These are phyloP conservation scores for Iberis pinnata DNA, from an alignment of 345 rosid species.

Conservation along the genomic window DNA sequence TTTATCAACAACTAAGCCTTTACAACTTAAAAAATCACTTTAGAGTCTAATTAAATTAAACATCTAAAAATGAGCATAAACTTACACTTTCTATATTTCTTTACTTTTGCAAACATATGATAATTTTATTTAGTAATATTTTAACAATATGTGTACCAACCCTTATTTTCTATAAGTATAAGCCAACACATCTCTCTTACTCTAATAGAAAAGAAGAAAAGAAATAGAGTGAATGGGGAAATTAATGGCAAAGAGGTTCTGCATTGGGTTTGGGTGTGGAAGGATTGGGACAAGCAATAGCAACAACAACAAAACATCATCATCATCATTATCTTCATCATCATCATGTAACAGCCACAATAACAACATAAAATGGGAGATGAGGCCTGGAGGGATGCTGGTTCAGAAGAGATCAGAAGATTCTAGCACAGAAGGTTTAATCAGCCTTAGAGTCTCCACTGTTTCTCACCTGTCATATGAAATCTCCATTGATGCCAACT, in stretches of 20 bases:
- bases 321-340: slow-evolving; percentile 18
- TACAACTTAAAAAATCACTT: too few species aligned
- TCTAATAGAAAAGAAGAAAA: slow-evolving; percentile 4
- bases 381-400: slow-evolving; percentile 92
- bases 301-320: slow-evolving; percentile 26
- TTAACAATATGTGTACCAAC: slow-evolving; percentile 11
- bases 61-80: too few species aligned
- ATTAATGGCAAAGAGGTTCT: slow-evolving; percentile 65
- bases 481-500: slow-evolving; percentile 69
- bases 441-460: slow-evolving; percentile 57
- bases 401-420: slow-evolving; percentile 71
- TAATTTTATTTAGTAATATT: background rate
- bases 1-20: too few species aligned
- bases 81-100: too few species aligned
- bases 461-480: slow-evolving; percentile 59
- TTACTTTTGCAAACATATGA: background rate
- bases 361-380: slow-evolving; percentile 76
- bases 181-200: slow-evolving; percentile 20
- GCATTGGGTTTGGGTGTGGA: slow-evolving; percentile 49
- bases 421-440: slow-evolving; percentile 35
- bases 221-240: slow-evolving; percentile 42
- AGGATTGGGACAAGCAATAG: slow-evolving; percentile 21
- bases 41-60: too few species aligned
- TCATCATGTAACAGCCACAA: slow-evolving; percentile 28
- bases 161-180: slow-evolving; percentile 23